Evolutionary conservation across 2,329 filamentous ascomycete species (phyloP), one percentile per base, ranked within the genome.

Genomic region (Nannizzia gypsea): DNA sequence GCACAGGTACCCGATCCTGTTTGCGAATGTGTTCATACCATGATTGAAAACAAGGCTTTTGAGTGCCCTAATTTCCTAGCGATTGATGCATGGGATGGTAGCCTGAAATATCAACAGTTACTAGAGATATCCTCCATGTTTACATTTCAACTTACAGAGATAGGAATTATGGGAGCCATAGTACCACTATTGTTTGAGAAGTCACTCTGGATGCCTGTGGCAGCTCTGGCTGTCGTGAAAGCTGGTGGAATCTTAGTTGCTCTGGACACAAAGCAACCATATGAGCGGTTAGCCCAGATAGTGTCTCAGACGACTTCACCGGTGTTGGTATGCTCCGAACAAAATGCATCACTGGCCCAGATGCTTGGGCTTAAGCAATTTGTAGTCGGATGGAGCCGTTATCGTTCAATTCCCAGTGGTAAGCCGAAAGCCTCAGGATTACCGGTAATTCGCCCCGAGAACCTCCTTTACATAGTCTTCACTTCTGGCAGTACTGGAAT

Each of bases 401-500:
- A 36, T 15, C 20, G 15, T 20, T 28, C 5, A 34, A 13, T 36
- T 38, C 6, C 6, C 26, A 15, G 17, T 36, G 42, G 60, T 54
- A 58, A 57, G 26, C 3, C 36, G 6, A 11, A 24, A 9, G 15
- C 5, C 8, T 2, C 4, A 9, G 15, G 26, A n/a, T 38, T 63
- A 28, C 63, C 61, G 3, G 48, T 52, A 11, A 59, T 64, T 31
- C 61, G 59, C 3, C 59, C 59, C 38, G 60, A 56, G 11, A 59
- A 59, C 20, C 61, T 60, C 1, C 50, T 85, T 2, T 56, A 61
- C 63, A 80, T 85, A 64, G 83, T 85, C 65, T 85, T 85, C 67
- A 86, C 83, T 8, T 85, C 83, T 0, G 83, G 83, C n/a, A 85
- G 81, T 59, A 86, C 83, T 0, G 83, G 83, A 3, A 80, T 78